Evolutionary conservation across 345 rosid species (phyloP), one percentile per base, ranked within the genome.

Genomic region (Brassica carinata): DNA sequence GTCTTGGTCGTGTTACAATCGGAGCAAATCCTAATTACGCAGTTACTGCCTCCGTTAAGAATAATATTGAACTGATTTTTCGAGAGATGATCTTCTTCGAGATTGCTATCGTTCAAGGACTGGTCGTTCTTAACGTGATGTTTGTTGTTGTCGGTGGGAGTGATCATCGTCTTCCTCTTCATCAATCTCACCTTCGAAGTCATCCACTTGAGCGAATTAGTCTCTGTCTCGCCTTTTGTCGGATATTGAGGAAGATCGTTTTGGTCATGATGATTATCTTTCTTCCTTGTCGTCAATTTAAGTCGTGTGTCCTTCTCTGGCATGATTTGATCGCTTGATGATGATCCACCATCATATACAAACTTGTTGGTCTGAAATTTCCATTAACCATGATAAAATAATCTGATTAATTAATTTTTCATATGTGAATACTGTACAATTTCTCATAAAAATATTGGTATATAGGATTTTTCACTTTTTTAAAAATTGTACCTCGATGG

Each of bases 1-100:
- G 98, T 94, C 77, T 94, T 94, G 9, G 98, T 89, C 5, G 98
- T 92, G 89, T 88, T 90, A 76, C 98, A 94, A 71, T 94, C 96
- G 75, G 96, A 72, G 82, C 98, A 94, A 88, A 61, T 73, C 82
- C 82, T 58, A 67, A 67, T 30, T 11, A 73, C 67, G 72, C 61
- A 65, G 38, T 72, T 62, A 8, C 55, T 72, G 40, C 64, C 55
- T 71, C 76, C 76, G n/a, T 65, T 87, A 91, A 69, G 45, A 15
- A 13, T 59, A 17, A 1, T 69, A 40, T 40, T 36, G 68, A 38
- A 34, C 27, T 55, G 68, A 69, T 58, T 59, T 92, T 85, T 40
- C 2, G 62, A 69, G 69, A 86, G 85, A 74, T 76, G 59, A 65
- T 53, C 19, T 51, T 18, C 66, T 36, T 65, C 71, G 17, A 34